Evolutionary conservation across 495 filamentous ascomycete genomes (phyloP), one percentile per base, ranked within the genome.

Genomic region (Talaromyces adpressus): DNA sequence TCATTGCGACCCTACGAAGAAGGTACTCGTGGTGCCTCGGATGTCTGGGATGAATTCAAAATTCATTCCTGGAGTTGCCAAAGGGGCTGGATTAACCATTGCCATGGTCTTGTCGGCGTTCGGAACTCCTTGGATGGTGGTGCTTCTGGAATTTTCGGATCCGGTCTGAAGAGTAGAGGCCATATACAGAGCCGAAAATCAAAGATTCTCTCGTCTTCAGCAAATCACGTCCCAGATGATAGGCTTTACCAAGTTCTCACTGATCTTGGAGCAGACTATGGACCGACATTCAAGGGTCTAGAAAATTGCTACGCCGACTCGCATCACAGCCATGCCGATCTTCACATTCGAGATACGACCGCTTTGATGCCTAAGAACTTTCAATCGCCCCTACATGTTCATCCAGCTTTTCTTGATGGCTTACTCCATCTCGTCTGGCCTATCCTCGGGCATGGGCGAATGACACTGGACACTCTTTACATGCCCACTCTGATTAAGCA

Each of bases 401-500:
- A 73, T 18, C 71, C 71, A 1, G 63, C 70, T 1, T 72, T 73
- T 66, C 61, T 73, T 18, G 71, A 73, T 36, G 71, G 62, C 9
- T 39, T 73, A 4, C 58, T 73, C 18, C 71, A 73, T 45, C 64
- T 73, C 39, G 65, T 66, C 30, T 80, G 75, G 75, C 75, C 75
- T 0, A 73, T 80, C 27, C 66, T 80, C 14, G 77, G 78, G 5
- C 70, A 77, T 16, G 78, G 77, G 7, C 67, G 73, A n/a, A 72
- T 69, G 63, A 66, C 72, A 11, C 64, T 77, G n/a, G 70, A 74
- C 2, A 71, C 70, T 0, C 66, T 80, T 25, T 80, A 79, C 67
- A 77, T 80, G 72, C 78, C 78, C 0, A 75, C 75, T 5, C 68
- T 72, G 56, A 70, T 80, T 39, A 75, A 75, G 47, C 66, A 66